Conservation (phyloP, 2,329 filamentous ascomycete species). For the Botrytis galanthina region DNA sequence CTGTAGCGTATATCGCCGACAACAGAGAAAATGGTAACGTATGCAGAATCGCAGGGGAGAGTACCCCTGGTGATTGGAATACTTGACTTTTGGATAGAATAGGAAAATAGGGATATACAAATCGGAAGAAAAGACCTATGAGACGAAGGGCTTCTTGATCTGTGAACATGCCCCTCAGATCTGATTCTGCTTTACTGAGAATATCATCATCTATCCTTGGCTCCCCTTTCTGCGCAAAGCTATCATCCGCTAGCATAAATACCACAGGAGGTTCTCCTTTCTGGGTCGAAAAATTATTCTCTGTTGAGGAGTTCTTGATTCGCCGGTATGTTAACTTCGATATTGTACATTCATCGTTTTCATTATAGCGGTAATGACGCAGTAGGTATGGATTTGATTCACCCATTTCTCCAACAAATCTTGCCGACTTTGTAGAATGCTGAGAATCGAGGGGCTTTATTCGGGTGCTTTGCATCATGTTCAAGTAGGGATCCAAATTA, state of each 20-base stretch:
- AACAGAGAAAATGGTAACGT: slow-evolving; percentile 41
- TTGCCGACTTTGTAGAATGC: slow-evolving; percentile 30
- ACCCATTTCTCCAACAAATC: slow-evolving; percentile 38
- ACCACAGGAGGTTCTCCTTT: slow-evolving; percentile 37
- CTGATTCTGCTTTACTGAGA: slow-evolving; percentile 31
- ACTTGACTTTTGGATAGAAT: slow-evolving; percentile 42
- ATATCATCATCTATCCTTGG: slow-evolving; percentile 36
- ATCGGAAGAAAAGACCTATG: slow-evolving; percentile 43
- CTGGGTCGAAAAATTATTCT: slow-evolving; percentile 28
- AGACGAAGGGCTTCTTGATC: slow-evolving; percentile 41
- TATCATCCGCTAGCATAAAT: slow-evolving; percentile 38
- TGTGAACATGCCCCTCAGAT: slow-evolving; percentile 35
- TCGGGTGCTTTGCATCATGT: slow-evolving; percentile 31
- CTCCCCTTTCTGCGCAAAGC: slow-evolving; percentile 36
- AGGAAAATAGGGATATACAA: slow-evolving; percentile 47
- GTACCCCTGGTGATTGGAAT: slow-evolving; percentile 29
- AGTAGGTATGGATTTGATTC: slow-evolving; percentile 38
- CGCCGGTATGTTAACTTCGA: slow-evolving; percentile 38
- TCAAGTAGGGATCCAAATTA: slow-evolving; percentile 33
- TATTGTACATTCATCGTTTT: slow-evolving; percentile 38
- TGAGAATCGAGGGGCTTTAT: slow-evolving; percentile 35
- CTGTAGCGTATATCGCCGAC: slow-evolving; percentile 45
- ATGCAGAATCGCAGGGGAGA: slow-evolving; percentile 37
- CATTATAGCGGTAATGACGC: slow-evolving; percentile 35
- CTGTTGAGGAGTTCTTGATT: slow-evolving; percentile 29